A percentile compares a stretch with the other conserved stretches of the same genome.
Evolutionary conservation across 164 flowering plant species (phyloP).

Genomic region (Magnolia officinalis): DNA sequence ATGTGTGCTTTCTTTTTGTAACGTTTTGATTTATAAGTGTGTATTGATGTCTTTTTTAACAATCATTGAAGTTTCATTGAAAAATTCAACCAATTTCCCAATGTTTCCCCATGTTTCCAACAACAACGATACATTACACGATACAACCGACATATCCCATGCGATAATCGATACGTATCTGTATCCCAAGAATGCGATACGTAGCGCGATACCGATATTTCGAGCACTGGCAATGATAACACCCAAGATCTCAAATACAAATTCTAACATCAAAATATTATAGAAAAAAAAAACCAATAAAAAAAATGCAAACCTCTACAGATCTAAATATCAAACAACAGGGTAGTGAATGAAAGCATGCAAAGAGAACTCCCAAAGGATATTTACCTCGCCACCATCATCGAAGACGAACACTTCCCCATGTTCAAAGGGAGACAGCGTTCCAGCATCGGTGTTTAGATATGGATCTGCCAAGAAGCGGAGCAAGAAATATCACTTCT

Average conservation of each 20-base stretch:
- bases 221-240: too few species aligned
- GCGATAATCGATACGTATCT: too few species aligned
- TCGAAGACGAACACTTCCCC: conserved; percentile 95
- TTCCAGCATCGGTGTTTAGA: conserved; percentile 92
- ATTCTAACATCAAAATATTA: background rate
- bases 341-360: background rate
- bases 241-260: background rate
- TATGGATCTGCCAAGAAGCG: conserved; percentile 70
- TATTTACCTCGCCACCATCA: conserved; percentile 92
- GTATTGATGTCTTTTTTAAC: too few species aligned
- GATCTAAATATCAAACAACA: background rate
- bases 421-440: conserved; percentile 97
- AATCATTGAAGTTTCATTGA: too few species aligned
- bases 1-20: too few species aligned
- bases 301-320: background rate
- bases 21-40: too few species aligned
- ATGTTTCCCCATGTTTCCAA: too few species aligned
- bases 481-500: background rate
- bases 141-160: too few species aligned
- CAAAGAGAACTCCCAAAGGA: background rate
- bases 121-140: too few species aligned
- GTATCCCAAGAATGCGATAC: too few species aligned
- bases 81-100: too few species aligned
- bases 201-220: too few species aligned
- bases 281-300: background rate